phyloP scores from a whole-genome alignment of 345 rosid species.

The Luvunga scandens region DNA sequence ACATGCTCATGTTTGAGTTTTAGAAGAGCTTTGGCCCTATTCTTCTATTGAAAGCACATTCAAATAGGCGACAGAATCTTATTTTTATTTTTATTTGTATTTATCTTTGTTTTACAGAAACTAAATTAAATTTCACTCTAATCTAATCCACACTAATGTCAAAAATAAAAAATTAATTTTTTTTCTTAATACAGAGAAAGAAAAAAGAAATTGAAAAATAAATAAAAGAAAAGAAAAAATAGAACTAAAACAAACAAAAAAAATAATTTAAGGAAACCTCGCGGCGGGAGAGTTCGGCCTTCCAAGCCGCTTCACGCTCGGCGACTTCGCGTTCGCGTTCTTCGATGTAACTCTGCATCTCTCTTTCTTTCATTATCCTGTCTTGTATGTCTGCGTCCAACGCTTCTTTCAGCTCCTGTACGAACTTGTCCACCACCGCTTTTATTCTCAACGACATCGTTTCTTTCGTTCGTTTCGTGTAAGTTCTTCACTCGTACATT shows the following conservation, averaged over 20 bases:
- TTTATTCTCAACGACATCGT: constrained; percentile 86
- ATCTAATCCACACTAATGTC: no score
- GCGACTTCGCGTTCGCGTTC: constrained; percentile 99
- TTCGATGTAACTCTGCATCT: constrained; percentile 97
- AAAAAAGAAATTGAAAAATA: no score
- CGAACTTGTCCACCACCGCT: constrained; percentile 91
- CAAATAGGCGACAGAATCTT: no score
- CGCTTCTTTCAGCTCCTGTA: constrained; percentile 93
- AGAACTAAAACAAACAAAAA: not conserved
- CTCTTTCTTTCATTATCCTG: constrained; percentile 94
- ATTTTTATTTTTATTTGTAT: no score
- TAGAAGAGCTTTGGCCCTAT: no score
- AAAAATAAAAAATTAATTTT: no score
- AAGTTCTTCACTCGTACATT: no score
- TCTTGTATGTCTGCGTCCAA: constrained; percentile 95
- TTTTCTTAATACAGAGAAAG: no score
- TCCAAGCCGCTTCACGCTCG: constrained; percentile 98
- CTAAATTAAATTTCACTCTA: no score
- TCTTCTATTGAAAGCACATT: no score
- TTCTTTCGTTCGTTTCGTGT: not conserved
- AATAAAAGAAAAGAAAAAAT: no score
- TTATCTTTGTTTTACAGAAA: no score
- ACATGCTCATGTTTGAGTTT: not conserved
- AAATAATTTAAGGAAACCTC: constrained; percentile 39
- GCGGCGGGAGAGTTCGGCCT: constrained; percentile 96